Percentiles rank a stretch among this genome's conserved stretches.
Evolutionary conservation across 331 rosid genomes (phyloP).

Genomic region (Acacia concinna): DNA sequence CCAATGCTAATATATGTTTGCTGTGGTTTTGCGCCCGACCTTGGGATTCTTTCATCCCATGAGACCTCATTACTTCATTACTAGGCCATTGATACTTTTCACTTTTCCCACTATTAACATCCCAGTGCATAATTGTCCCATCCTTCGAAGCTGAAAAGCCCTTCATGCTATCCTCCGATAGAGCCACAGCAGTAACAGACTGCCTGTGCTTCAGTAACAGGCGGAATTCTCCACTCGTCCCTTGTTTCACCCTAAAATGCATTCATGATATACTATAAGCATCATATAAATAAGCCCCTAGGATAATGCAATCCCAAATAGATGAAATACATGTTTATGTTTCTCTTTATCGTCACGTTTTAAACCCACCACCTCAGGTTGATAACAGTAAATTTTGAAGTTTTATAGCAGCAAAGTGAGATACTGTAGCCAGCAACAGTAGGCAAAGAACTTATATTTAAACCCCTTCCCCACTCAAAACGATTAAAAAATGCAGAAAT

Average conservation of each 20-base stretch:
- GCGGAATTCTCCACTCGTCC: slow-evolving; percentile 55
- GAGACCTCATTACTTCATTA: slow-evolving; percentile 59
- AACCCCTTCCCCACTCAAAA: neutral
- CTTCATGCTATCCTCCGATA: slow-evolving; percentile 75
- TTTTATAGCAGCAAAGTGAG: neutral
- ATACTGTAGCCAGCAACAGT: neutral
- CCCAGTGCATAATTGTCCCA: slow-evolving; percentile 83
- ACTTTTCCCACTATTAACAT: slow-evolving; percentile 71
- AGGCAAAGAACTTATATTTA: neutral
- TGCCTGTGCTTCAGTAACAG: slow-evolving; percentile 74
- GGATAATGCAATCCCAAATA: neutral
- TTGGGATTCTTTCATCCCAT: slow-evolving; percentile 80
- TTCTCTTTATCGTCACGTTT: neutral
- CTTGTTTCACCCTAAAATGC: slow-evolving; percentile 61
- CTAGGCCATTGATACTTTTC: slow-evolving; percentile 86
- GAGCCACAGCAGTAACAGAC: slow-evolving; percentile 73
- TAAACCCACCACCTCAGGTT: neutral
- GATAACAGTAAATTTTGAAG: neutral
- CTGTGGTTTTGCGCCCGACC: slow-evolving; percentile 76
- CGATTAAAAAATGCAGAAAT: neutral
- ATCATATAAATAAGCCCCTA: neutral
- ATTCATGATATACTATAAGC: neutral
- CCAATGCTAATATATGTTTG: slow-evolving; percentile 64
- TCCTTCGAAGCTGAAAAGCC: slow-evolving; percentile 97
- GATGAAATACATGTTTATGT: neutral